Percentiles rank a stretch among this genome's conserved stretches.
phyloP scores from a whole-genome alignment of 805 yeast species.

The Pichia californica region DNA sequence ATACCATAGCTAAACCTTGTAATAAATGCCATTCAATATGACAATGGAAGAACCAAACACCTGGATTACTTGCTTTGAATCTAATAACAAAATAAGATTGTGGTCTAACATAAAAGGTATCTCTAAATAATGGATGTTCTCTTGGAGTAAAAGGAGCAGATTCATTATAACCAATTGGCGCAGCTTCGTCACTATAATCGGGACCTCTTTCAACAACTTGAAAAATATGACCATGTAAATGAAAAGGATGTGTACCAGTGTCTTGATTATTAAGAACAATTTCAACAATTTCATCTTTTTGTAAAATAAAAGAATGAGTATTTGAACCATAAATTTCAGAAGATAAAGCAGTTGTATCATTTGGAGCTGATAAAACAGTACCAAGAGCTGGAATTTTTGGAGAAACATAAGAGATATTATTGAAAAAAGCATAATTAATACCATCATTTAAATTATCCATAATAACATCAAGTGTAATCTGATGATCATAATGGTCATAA shows the following conservation, averaged over 20 bases:
- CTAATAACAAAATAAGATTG: conserved; percentile 82
- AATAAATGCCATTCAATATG: conserved; percentile 97
- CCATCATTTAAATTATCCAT: conserved; percentile 88
- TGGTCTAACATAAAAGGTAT: conserved; percentile 70
- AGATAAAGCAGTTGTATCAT: conserved; percentile 38
- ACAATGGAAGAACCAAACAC: conserved; percentile 98
- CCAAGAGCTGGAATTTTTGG: conserved; percentile 85
- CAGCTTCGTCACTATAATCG: conserved; percentile 46
- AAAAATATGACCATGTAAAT: conserved; percentile 89
- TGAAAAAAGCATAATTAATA: conserved; percentile 93
- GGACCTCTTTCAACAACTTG: conserved; percentile 73
- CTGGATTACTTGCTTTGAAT: conserved; percentile 91
- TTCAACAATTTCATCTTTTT: conserved; percentile 64
- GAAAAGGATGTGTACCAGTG: conserved; percentile 96
- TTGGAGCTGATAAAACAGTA: conserved; percentile 71
- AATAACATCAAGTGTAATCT: conserved; percentile 60
- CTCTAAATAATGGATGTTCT: conserved; percentile 77
- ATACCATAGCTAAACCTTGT: conserved; percentile 80
- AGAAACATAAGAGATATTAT: conserved; percentile 66
- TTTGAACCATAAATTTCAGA: conserved; percentile 66
- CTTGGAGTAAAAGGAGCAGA: conserved; percentile 50
- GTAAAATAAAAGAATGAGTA: conserved; percentile 68
- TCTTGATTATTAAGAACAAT: conserved; percentile 80
- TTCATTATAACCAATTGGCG: conserved; percentile 53
- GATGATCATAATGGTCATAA: conserved; percentile 61